phyloP scores from a whole-genome alignment of 2,329 filamentous ascomycete species.

The Trichoderma sp. region DNA sequence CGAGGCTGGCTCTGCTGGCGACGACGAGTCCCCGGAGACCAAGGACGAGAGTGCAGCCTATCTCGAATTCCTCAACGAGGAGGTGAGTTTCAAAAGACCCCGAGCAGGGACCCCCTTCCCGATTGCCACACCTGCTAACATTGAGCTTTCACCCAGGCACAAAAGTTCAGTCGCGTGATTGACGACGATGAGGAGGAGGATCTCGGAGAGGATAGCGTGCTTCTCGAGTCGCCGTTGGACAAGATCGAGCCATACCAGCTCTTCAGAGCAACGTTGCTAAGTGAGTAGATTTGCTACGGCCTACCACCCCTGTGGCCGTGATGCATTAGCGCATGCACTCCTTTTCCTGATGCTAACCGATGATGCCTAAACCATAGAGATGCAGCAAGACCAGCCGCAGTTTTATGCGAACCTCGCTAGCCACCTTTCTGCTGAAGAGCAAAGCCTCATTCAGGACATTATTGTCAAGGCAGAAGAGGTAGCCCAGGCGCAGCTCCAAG shows the following conservation, averaged over 20 bases:
- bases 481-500: conserved; percentile 28
- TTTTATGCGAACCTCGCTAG: conserved; percentile 79
- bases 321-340: not conserved
- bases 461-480: conserved; percentile 59
- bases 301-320: not conserved
- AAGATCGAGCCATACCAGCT: conserved; percentile 91
- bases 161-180: conserved; percentile 72
- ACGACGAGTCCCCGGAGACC: conserved; percentile 62
- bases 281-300: conserved; percentile 52
- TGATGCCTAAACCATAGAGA: conserved; percentile 49
- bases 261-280: conserved; percentile 77
- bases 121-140: not conserved
- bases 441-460: conserved; percentile 73
- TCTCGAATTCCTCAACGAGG: conserved; percentile 91
- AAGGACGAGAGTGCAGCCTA: conserved; percentile 93
- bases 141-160: conserved; percentile 54
- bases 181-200: conserved; percentile 77
- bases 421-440: conserved; percentile 76
- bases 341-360: conserved; percentile 26
- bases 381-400: conserved; percentile 87
- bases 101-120: not conserved
- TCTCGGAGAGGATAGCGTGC: conserved; percentile 84
- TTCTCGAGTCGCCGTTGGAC: conserved; percentile 91
- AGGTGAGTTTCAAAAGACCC: conserved; percentile 49
- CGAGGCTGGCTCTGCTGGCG: conserved; percentile 57